Evolutionary conservation across 2,329 filamentous ascomycete genomes (phyloP), one percentile per base, ranked within the genome.

Genomic region (Diaporthe ilicicola): DNA sequence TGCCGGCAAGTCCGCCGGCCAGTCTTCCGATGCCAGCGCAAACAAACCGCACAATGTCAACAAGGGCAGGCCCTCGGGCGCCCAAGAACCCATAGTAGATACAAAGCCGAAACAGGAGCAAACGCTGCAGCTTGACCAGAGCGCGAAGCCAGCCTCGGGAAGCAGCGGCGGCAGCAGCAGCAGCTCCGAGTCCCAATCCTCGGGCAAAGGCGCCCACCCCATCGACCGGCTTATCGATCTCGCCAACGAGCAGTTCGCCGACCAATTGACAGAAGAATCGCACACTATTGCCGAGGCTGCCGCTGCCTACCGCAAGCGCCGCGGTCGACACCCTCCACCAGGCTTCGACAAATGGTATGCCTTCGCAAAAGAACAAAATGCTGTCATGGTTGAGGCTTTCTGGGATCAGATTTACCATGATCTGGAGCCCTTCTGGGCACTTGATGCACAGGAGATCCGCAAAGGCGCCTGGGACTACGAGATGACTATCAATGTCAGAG

Each of bases 361-460:
- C 39, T 88, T 87, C 69, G 89, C 89, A 8, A 75, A 80, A 24
- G 81, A 86, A 32, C 82, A 82, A 53, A 80, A 88, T 44, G 85
- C 87, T n/a, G 79, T 90, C 69, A 82, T 91, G 12, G 83, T 91
- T 48, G 89, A 91, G 75, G 86, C 89, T 67, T 91, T 89, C 75
- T 91, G 90, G 79, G 87, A 90, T 76, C 88, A 89, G 71, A 89
- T 91, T 70, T 89, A 90, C 80, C 86, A 89, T 73, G 89, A 92
- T 76, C 76, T 91, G 67, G 81, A 86, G 55, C 89, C 89, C 2
- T 90, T 88, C 75, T 91, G 89, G 89, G 88, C 82, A 2, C 78
- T 89, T 42, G 69, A 75, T 0, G 71, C 79, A 0, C 56, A 69
- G 4, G 73, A 74, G 48, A 84, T 89, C 53, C 87, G 86, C 69